Conservation (phyloP, 2,329 filamentous ascomycete genomes). For the Neofusicoccum umdonicola region DNA sequence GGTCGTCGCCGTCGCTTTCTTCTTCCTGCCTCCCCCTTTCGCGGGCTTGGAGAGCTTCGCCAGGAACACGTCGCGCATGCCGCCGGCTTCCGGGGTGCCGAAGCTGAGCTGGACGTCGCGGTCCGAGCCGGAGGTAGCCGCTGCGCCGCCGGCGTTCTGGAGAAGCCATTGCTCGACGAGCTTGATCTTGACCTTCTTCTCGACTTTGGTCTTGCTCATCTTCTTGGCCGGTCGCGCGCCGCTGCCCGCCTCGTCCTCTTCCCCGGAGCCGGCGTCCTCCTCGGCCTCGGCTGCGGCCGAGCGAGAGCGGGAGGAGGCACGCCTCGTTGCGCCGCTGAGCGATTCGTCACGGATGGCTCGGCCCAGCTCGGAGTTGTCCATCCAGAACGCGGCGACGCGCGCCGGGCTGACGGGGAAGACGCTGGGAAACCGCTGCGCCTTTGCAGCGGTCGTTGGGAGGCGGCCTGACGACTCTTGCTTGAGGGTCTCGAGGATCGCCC, state of each 20-base stretch:
- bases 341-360: background rate
- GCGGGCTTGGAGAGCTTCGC: background rate
- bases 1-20: background rate
- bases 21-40: constrained; percentile 14
- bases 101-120: constrained; percentile 6
- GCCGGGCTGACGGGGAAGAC: constrained; percentile 35
- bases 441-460: background rate
- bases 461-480: constrained; percentile 31
- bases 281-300: background rate
- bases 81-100: background rate
- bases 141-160: background rate
- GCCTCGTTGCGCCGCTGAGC: background rate
- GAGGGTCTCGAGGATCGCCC: constrained; percentile 64
- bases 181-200: constrained; percentile 63
- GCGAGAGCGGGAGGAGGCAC: background rate
- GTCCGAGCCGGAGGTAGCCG: background rate
- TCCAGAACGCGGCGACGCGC: constrained; percentile 39
- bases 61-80: constrained; percentile 13
- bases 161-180: constrained; percentile 43
- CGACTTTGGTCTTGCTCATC: constrained; percentile 38
- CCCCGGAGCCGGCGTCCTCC: background rate
- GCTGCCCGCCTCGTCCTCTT: background rate
- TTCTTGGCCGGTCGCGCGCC: constrained; percentile 24
- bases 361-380: constrained; percentile 11
- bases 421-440: background rate